Base-by-base conservation (phyloP, 768 basidiomycete genomes). In the Rhodotorula kratochvilovae region DNA sequence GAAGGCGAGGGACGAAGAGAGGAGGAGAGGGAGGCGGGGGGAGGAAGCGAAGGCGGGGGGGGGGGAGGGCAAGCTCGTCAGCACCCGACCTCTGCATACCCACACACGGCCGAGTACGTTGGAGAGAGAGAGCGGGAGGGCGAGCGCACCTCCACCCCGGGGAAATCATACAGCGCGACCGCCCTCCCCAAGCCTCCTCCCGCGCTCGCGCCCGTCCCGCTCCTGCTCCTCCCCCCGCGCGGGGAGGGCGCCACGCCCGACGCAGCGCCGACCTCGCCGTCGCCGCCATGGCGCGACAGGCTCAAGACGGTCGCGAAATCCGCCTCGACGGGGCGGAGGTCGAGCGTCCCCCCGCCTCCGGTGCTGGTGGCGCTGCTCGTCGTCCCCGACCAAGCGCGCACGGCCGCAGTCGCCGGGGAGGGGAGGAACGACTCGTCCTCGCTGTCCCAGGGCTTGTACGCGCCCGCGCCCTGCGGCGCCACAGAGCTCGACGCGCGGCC, bases 141-240 rank as follows among this genome's bases (percentile, higher is more conserved):
- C 12, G 42, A 35, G 46, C 70, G 33, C 43, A 76, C 73, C 73
- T 73, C 73, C 25, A 67, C 65, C 6, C 66, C 66, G 17, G 55
- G 42, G 33, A 77, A 74, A 48, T 73, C 71, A 46, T 50, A 77
- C 42, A 63, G 33, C 29, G 73, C 76, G 27, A 72, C 53, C n/a
- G 71, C 76, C 6, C 35, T 45, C 1, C 71, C 71, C 16, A 76
- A 46, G 27, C 65, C 68, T 8, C 25, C 35, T 12, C 31, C 63
- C 54, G 63, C 48, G 36, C 36, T 23, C 10, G 60, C 57, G 17
- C 46, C 54, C 45, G 67, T 68, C 27, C 39, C 55, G 48, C 63
- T 68, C 39, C 71, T 39, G 23, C 43, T 57, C 63, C 71, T 57
- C 19, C 46, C 33, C 11, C 36, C 46, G 15, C 48, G 35, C 35